Evolutionary conservation across 1,284 basidiomycete species (phyloP), one percentile per base, ranked within the genome.

Genomic region (Moesziomyces sp.): DNA sequence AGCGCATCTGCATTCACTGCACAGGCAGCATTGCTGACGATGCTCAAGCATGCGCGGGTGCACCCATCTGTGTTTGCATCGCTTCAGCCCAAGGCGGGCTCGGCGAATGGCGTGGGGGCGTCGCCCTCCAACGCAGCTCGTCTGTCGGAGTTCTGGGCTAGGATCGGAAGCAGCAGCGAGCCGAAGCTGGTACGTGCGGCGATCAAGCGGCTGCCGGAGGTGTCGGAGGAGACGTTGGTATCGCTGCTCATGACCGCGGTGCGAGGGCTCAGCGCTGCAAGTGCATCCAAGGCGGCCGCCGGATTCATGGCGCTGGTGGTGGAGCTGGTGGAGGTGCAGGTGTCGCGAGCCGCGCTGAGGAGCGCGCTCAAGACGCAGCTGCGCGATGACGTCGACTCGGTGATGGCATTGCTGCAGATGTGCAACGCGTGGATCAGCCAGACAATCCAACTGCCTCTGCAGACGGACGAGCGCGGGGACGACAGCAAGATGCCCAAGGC

Each of bases 351-450:
- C 4, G 58, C 58, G 16, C 51, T 74, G 26, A 58, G 72, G n/a
- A 59, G 47, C 28, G 61, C 66, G 9, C 55, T 74, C 43, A 74
- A 70, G 40, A 35, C 34, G 10, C 62, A 69, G 38, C 38, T 74
- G 42, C 57, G 64, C 5, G 55, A 74, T 44, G 52, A 66, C 26
- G 72, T 70, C 11, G 56, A 63, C 24, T 45, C 59, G 34, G 67
- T 74, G 5, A 56, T 59, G 58, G 67, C 58, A 9, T 49, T 74
- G 46, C 45, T 74, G 46, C 66, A 66, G 63, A 65, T 70, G 23
- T 66, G 66, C 63, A 66, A 70, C 30, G 53, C 45, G 4, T 74
- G 72, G 72, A 50, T 74, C 30, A 69, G 60, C 26, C 60, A 63
- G 52, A 69, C 56, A 11, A 69, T 69, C 7, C 59, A 65, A 35